A percentile compares a stretch with the other conserved stretches of the same genome.
These are phyloP conservation scores for Podospora bellae-mahoneyi DNA, from an alignment of 495 filamentous ascomycete species.

Conservation along the genomic window DNA sequence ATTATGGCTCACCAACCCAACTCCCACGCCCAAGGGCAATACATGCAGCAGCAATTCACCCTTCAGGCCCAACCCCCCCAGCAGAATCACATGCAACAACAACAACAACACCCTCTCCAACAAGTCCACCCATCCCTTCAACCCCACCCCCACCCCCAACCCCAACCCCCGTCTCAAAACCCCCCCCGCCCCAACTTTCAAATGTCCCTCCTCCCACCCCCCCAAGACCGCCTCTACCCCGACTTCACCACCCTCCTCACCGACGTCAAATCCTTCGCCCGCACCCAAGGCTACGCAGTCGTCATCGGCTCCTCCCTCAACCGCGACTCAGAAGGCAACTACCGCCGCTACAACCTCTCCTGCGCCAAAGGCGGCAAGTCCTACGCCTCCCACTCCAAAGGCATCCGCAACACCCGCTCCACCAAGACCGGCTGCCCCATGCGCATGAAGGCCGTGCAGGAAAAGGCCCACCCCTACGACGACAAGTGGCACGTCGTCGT, in stretches of 20 bases:
- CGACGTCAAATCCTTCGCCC: slow-evolving; percentile 33
- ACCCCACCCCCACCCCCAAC: slow-evolving; percentile 3
- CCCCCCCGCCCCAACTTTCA: slow-evolving; percentile 31
- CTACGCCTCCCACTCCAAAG: slow-evolving; percentile 34
- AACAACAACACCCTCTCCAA: slow-evolving; percentile 15
- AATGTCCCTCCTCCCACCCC: slow-evolving; percentile 34
- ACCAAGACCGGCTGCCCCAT: slow-evolving; percentile 38
- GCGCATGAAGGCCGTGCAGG: slow-evolving; percentile 36
- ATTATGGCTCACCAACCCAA: slow-evolving; percentile 1
- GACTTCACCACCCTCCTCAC: slow-evolving; percentile 27
- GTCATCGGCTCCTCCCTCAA: slow-evolving; percentile 35
- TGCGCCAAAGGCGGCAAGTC: slow-evolving; percentile 38
- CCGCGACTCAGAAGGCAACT: slow-evolving; percentile 32
- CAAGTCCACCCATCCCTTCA: slow-evolving; percentile 14
- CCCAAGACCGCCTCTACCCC: slow-evolving; percentile 34
- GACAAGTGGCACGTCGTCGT: slow-evolving; percentile 39
- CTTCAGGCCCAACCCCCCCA: slow-evolving; percentile 7
- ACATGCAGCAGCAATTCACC: slow-evolving; percentile 9
- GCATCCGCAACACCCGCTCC: slow-evolving; percentile 29
- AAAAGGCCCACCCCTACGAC: slow-evolving; percentile 35
- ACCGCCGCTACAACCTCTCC: slow-evolving; percentile 38
- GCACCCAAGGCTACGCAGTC: slow-evolving; percentile 34
- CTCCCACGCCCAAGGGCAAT: slow-evolving; percentile 8
- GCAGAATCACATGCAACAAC: slow-evolving; percentile 17
- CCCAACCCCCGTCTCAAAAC: slow-evolving; percentile 11